phyloP scores from a whole-genome alignment of 352 stramenopile genomes.

The Phytophthora europaea region DNA sequence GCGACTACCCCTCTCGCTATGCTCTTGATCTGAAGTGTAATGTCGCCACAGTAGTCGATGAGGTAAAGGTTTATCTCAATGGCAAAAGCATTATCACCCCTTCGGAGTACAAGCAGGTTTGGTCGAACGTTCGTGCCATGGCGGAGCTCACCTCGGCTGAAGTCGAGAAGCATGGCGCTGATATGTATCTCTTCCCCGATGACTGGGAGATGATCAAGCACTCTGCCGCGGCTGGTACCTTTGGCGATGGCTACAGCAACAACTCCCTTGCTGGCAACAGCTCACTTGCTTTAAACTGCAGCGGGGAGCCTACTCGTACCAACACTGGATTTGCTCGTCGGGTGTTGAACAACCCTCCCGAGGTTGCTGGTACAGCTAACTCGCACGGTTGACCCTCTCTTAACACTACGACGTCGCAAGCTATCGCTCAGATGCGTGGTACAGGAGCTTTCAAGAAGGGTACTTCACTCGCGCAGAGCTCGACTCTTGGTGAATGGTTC shows the following conservation, averaged over 20 bases:
- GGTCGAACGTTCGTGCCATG: background rate
- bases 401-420: background rate
- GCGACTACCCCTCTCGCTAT: background rate
- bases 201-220: background rate
- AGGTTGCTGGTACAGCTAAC: background rate
- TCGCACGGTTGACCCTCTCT: background rate
- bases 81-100: background rate
- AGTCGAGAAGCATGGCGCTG: background rate
- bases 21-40: background rate
- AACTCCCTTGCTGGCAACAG: too few relatives aligned
- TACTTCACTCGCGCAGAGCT: background rate
- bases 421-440: background rate
- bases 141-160: background rate
- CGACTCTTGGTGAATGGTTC: background rate
- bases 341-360: background rate
- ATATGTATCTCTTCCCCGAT: background rate
- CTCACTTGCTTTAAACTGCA: too few relatives aligned
- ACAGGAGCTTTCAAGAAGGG: background rate
- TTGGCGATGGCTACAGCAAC: too few relatives aligned
- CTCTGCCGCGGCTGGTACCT: too few relatives aligned
- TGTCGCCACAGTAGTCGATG: background rate
- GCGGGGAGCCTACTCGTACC: background rate
- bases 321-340: background rate
- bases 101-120: background rate
- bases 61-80: background rate